Base-by-base conservation (phyloP, 345 rosid genomes). In the Laguncularia racemosa region DNA sequence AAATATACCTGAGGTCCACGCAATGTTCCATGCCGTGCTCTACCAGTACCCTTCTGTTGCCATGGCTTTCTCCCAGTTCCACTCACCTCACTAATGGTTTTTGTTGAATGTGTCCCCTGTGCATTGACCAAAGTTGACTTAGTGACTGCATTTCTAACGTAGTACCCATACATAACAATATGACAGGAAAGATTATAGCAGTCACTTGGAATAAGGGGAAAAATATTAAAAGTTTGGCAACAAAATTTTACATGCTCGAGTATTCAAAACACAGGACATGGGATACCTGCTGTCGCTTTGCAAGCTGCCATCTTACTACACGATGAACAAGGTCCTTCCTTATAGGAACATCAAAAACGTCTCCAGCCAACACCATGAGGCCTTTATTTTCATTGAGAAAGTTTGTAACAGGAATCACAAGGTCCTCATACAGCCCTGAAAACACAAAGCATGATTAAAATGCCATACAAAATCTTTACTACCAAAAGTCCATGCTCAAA, bases 21-120 rank as follows among this genome's bases (percentile, higher is more conserved):
- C 68, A 78, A 62, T 16, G 92, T 79, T 57, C 96, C 95, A 49
- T 88, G 97, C 74, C 97, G 78, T 47, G 99, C 97, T 73, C 81
- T 76, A 70, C 99, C 99, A 46, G 85, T 73, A 63, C 92, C 89
- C 76, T 90, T 95, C 72, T 95, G 99, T 53, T 20, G 64, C 79
- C 88, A 88, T 20, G 97, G 96, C 71, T 90, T 95, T 77, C 78
- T 79, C 38, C 99, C 96, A 56, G 99, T 95, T 60, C 97, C 95
- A 55, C 96, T 85, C 65, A 95, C 96, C 75, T 95, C 97, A 66
- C 95, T 84, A 52, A 90, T 60, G 46, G 96, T 85, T 87, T 90
- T 90, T 56, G 97, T 88, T 50, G 96, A 93, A 77, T 93, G 97
- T 16, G 97, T 84, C 63, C 95, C 96, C 96, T 90, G 76, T 56